phyloP scores from a whole-genome alignment of 1,284 basidiomycete species.

The Pisolithus thermaeus region DNA sequence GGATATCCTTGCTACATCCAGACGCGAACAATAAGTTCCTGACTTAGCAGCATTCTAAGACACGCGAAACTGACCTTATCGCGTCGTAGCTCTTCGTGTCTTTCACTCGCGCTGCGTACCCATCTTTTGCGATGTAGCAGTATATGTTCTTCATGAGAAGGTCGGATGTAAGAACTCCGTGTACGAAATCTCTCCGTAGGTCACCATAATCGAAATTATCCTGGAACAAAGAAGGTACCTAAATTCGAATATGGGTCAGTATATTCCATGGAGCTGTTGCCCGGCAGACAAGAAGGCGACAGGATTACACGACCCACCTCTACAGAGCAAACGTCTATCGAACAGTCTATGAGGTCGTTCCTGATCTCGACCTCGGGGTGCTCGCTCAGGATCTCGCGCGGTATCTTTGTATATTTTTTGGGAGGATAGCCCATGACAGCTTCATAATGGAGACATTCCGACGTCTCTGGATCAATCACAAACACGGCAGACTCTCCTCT shows the following conservation, averaged over 20 bases:
- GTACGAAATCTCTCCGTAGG: slow-evolving; percentile 89
- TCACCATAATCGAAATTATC: slow-evolving; percentile 99
- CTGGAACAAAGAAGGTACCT: slow-evolving; percentile 95
- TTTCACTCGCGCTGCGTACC: slow-evolving; percentile 84
- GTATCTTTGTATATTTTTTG: slow-evolving; percentile 54
- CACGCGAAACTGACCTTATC: slow-evolving; percentile 50
- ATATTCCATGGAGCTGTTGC: not conserved
- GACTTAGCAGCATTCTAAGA: not conserved
- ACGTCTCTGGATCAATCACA: slow-evolving; percentile 68
- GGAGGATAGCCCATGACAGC: slow-evolving; percentile 61
- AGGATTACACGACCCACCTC: slow-evolving; percentile 45
- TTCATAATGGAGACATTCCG: slow-evolving; percentile 77
- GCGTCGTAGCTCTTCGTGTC: slow-evolving; percentile 89
- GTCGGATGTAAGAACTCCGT: slow-evolving; percentile 95
- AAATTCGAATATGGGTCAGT: not conserved
- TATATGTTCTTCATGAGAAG: slow-evolving; percentile 93
- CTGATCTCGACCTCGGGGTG: slow-evolving; percentile 78
- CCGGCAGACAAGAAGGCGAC: not conserved
- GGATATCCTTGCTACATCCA: slow-evolving; percentile 73
- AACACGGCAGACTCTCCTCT: slow-evolving; percentile 68
- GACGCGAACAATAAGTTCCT: not conserved
- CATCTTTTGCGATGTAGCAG: slow-evolving; percentile 80
- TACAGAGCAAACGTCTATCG: slow-evolving; percentile 89
- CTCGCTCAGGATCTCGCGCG: slow-evolving; percentile 60
- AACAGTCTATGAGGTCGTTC: slow-evolving; percentile 84